Conservation (phyloP, 176 grass and related monocot genomes). For the Oryza punctata region DNA sequence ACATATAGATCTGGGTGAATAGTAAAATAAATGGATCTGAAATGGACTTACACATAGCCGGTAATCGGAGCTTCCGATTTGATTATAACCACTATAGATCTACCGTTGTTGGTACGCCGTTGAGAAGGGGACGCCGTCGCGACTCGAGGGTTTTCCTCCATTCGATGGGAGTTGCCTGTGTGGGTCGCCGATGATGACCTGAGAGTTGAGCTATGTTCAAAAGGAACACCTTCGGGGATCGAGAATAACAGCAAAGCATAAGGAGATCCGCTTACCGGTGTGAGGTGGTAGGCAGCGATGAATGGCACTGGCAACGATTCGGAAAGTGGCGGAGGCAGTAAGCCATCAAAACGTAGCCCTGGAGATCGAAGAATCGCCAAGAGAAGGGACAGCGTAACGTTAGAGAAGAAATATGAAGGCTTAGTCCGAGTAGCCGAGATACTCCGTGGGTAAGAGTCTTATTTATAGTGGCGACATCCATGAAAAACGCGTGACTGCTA, state of each 20-base stretch:
- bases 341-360: not conserved
- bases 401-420: rapidly evolving
- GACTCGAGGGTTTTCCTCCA: rapidly evolving
- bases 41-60: not conserved
- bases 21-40: not conserved
- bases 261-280: rapidly evolving
- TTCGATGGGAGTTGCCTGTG: rapidly evolving
- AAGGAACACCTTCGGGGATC: rapidly evolving
- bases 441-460: rapidly evolving
- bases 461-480: not conserved
- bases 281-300: rapidly evolving
- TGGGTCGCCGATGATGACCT: rapidly evolving
- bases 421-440: rapidly evolving
- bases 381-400: rapidly evolving
- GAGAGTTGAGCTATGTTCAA: not conserved
- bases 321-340: not conserved
- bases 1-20: not conserved
- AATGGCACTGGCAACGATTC: rapidly evolving
- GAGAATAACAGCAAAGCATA: not conserved
- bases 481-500: not conserved
- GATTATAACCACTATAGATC: not conserved
- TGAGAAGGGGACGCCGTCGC: rapidly evolving
- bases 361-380: not conserved
- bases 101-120: rapidly evolving
- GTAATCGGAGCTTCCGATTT: not conserved